These are phyloP conservation scores for Pistacia integerrima DNA, from an alignment of 345 rosid species.

Conservation along the genomic window DNA sequence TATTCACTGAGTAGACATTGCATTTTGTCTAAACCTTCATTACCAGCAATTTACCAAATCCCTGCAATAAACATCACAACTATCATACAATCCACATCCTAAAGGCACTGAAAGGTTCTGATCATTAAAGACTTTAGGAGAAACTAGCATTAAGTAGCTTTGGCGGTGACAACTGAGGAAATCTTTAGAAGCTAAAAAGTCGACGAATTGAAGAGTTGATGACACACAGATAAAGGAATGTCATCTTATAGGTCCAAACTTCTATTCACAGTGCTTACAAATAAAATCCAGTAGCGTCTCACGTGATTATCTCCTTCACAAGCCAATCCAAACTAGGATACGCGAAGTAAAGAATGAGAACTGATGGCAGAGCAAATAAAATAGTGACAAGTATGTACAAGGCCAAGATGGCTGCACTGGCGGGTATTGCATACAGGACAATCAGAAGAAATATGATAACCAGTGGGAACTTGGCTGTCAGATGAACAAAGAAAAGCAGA, in stretches of 20 bases:
- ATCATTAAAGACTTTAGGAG: not conserved
- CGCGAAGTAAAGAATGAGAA: slow-evolving; percentile 83
- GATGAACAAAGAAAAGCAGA: slow-evolving; percentile 66
- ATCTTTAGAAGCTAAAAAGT: slow-evolving; percentile 19
- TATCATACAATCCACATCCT: slow-evolving; percentile 7
- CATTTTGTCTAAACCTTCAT: not conserved
- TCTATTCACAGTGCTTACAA: slow-evolving; percentile 15
- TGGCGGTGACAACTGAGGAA: slow-evolving; percentile 6
- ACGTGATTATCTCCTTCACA: slow-evolving; percentile 78
- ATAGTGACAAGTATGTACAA: slow-evolving; percentile 77
- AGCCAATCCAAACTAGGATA: slow-evolving; percentile 93
- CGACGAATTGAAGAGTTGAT: slow-evolving; percentile 18
- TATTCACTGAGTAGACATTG: not conserved
- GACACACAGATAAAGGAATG: slow-evolving; percentile 1
- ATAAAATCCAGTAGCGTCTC: slow-evolving; percentile 23
- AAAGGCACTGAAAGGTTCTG: not conserved
- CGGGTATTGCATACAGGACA: slow-evolving; percentile 78
- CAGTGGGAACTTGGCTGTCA: slow-evolving; percentile 90
- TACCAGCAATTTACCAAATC: slow-evolving; percentile 2
- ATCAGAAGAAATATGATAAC: slow-evolving; percentile 83
- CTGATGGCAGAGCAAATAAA: slow-evolving; percentile 81
- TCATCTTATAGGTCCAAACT: slow-evolving; percentile 21
- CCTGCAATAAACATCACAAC: not conserved
- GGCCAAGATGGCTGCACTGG: slow-evolving; percentile 79
- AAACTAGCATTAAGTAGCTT: not conserved